Base-by-base conservation (phyloP, 306 rosid genomes). In the Dryas drummondii region DNA sequence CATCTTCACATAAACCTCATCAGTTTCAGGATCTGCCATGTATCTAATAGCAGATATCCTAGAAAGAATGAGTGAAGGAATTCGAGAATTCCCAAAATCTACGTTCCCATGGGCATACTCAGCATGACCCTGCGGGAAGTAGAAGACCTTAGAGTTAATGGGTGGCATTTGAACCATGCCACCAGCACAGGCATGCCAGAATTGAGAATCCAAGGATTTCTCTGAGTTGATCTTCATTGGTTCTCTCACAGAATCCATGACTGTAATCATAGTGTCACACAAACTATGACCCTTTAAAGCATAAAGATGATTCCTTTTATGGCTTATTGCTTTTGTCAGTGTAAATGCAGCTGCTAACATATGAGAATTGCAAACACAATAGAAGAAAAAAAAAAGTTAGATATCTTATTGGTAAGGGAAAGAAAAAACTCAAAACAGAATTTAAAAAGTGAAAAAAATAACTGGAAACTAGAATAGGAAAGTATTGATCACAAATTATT, bases 161-260 rank as follows among this genome's bases (percentile, higher is more conserved):
- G 90, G 87, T 27, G 99, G 96, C 90, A 96, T 85, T 88, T 90
- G 96, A 83, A 92, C 97, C 99, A 90, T 85, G 76, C 93, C 91
- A 72, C 99, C 99, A 19, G 99, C 99, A 68, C 97, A 92, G 3
- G 97, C 98, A 56, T 90, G 98, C 98, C 98, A 96, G 26, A 96
- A 79, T 67, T 96, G 97, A 75, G 98, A 87, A 79, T 96, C 98
- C 75, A 92, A 78, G 59, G 81, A 81, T 64, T 86, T 89, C 66
- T 90, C 96, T 14, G 85, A 58, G 56, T 51, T 82, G 68, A 59
- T 82, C 78, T 57, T 79, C 74, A 68, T 46, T 13, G 75, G 63
- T 48, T 82, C 83, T 57, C 86, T 86, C 53, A 81, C 72, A 52
- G 90, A 83, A 82, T 91, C 91, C 93, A 86, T 82, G 2, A 77